A percentile compares a stretch with the other conserved stretches of the same genome.
Evolutionary conservation across 345 rosid genomes (phyloP).

Genomic region (Camelina hispida): DNA sequence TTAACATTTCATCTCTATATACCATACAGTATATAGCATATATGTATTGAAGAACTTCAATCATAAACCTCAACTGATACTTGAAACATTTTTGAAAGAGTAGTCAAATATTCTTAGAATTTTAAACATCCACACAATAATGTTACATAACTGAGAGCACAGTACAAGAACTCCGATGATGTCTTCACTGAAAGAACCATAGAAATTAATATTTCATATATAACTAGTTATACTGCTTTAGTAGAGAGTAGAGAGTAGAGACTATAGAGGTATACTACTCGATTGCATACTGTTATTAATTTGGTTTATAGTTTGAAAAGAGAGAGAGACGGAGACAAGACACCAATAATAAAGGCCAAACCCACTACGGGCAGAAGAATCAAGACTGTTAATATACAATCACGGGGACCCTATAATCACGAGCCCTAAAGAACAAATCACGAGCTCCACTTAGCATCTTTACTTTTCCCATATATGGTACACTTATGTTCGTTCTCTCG

Average conservation of each 20-base stretch:
- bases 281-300: conserved; percentile 10
- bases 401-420: conserved; percentile 40
- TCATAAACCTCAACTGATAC: neutral
- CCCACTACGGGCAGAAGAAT: conserved; percentile 32
- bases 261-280: neutral
- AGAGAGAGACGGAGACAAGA: conserved; percentile 39
- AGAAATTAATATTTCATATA: neutral
- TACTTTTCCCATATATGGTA: conserved; percentile 40
- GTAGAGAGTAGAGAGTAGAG: neutral
- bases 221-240: neutral
- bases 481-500: conserved; percentile 27
- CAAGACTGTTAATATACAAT: conserved; percentile 38
- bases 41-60: neutral
- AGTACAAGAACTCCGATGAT: neutral
- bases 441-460: conserved; percentile 36
- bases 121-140: neutral
- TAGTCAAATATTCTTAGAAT: neutral
- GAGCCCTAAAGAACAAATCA: conserved; percentile 36
- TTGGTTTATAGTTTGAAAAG: conserved; percentile 11
- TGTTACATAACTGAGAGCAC: neutral
- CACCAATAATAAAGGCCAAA: conserved; percentile 45
- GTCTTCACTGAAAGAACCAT: neutral
- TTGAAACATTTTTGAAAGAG: neutral
- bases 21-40: neutral
- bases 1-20: neutral